Percentiles rank a stretch among this genome's conserved stretches.
Evolutionary conservation across 805 yeast genomes (phyloP).

Genomic region (Candida gorgasii): DNA sequence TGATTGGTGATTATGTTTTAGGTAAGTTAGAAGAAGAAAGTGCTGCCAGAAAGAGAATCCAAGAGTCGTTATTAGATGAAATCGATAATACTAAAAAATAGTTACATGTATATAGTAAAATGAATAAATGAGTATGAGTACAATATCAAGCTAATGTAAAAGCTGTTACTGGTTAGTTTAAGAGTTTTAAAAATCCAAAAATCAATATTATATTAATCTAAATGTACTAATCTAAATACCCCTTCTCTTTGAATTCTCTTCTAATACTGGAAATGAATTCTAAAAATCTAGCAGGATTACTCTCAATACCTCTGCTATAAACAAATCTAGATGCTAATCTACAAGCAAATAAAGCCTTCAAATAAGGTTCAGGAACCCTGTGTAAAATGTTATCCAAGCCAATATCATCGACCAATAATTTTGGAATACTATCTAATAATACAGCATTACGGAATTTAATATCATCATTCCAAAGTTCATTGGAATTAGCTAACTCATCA

Average conservation of each 20-base stretch:
- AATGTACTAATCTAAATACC: conserved; percentile 27
- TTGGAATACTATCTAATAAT: conserved; percentile 75
- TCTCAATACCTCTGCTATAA: conserved; percentile 75
- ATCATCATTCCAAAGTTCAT: conserved; percentile 85
- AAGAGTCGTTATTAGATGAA: conserved; percentile 10
- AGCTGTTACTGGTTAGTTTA: no score
- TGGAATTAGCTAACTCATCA: conserved; percentile 79
- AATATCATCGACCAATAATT: conserved; percentile 60
- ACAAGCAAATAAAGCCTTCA: conserved; percentile 86
- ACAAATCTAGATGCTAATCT: conserved; percentile 83
- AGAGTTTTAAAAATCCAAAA: no score
- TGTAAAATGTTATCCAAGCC: conserved; percentile 67
- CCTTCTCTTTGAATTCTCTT: conserved; percentile 39
- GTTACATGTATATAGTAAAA: no score
- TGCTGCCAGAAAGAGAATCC: conserved; percentile 30
- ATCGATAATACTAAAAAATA: background rate
- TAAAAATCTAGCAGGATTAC: conserved; percentile 77
- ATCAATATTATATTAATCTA: background rate
- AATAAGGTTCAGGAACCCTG: conserved; percentile 84
- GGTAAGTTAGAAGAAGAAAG: conserved; percentile 37
- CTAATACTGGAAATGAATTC: conserved; percentile 64
- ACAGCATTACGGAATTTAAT: conserved; percentile 72
- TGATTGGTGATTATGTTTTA: conserved; percentile 41
- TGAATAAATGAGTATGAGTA: no score
- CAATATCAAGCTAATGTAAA: no score